Evolutionary conservation across 75 land plant genomes (phyloP).

Genomic region (Azolla pinnata): DNA sequence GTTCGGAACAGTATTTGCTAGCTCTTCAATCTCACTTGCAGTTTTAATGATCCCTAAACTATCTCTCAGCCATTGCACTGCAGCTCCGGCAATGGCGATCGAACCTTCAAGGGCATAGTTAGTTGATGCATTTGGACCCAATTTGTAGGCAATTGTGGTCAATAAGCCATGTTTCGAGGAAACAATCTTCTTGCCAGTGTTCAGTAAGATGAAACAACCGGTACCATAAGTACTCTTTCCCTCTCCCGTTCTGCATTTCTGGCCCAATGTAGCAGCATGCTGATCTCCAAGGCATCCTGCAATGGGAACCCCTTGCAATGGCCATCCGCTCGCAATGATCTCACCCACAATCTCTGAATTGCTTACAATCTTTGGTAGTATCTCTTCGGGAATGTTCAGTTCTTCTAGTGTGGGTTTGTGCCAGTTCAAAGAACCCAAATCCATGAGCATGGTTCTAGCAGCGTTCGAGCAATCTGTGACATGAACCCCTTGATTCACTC

Average conservation of each 20-base stretch:
- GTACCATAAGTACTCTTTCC: conserved; percentile 99
- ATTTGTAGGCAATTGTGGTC: conserved; percentile 77
- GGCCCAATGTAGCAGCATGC: conserved; percentile 94
- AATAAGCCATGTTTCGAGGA: conserved; percentile 72
- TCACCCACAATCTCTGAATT: conserved; percentile 73
- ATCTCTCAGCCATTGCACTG: conserved; percentile 97
- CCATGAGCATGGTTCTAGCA: conserved; percentile 86
- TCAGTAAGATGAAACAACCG: conserved; percentile 88
- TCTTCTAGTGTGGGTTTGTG: conserved; percentile 52
- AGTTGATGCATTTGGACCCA: conserved; percentile 67
- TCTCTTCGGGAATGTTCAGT: conserved; percentile 48
- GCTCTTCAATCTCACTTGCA: conserved; percentile 67
- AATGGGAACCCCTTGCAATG: conserved; percentile 58
- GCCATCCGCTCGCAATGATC: conserved; percentile 69
- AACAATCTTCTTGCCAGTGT: conserved; percentile 59
- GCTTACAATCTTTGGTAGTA: conserved; percentile 75
- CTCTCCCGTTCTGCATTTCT: conserved; percentile 72
- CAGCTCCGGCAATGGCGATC: conserved; percentile 96
- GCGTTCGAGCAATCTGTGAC: conserved; percentile 98
- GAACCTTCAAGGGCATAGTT: conserved; percentile 95
- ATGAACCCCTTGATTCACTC: conserved; percentile 47
- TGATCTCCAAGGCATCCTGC: conserved; percentile 96
- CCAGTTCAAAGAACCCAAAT: conserved; percentile 76
- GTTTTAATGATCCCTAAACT: conserved; percentile 68
- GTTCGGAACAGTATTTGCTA: conserved; percentile 58